phyloP scores from a whole-genome alignment of 75 land plant genomes.

The Sequoia sempervirens region DNA sequence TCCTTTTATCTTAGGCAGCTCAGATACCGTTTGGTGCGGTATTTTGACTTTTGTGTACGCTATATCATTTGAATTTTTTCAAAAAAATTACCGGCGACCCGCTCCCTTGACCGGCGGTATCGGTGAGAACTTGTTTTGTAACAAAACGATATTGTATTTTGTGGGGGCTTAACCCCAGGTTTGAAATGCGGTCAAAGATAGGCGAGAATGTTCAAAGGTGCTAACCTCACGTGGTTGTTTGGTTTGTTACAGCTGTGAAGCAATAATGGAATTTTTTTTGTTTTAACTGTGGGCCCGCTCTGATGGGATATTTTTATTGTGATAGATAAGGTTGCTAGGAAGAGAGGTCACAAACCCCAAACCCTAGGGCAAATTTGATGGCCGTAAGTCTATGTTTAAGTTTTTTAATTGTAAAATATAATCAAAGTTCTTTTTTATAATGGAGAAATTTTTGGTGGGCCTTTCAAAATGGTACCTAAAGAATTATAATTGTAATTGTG shows the following conservation, averaged over 20 bases:
- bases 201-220: neutral
- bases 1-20: neutral
- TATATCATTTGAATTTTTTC: neutral
- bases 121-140: neutral
- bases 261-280: too few relatives aligned
- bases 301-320: too few relatives aligned
- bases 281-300: too few relatives aligned
- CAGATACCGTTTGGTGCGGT: neutral
- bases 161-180: neutral
- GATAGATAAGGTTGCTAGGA: too few relatives aligned
- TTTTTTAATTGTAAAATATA: too few relatives aligned
- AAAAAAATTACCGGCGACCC: neutral
- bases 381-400: too few relatives aligned
- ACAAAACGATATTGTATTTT: neutral
- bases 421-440: too few relatives aligned
- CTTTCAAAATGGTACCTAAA: too few relatives aligned
- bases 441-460: too few relatives aligned
- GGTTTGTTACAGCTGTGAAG: neutral
- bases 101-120: neutral
- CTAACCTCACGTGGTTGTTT: neutral
- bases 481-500: too few relatives aligned
- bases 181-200: neutral
- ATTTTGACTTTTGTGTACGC: neutral
- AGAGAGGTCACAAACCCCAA: too few relatives aligned
- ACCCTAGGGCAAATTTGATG: too few relatives aligned